A percentile compares a stretch with the other conserved stretches of the same genome.
phyloP scores from a whole-genome alignment of 2,329 filamentous ascomycete genomes.

The Arthroderma sp. region DNA sequence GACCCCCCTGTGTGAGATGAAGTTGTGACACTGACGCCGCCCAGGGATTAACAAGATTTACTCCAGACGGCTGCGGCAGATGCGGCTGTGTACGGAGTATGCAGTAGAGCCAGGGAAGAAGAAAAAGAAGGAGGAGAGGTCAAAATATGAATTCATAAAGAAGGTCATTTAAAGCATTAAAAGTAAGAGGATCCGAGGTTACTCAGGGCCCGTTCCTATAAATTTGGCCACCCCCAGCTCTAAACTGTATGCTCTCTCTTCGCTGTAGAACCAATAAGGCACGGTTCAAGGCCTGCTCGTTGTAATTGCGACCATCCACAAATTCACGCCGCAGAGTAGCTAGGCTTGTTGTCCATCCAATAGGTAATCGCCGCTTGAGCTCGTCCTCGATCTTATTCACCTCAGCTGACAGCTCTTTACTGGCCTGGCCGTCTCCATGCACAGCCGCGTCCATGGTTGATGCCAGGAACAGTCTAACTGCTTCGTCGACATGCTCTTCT shows the following conservation, averaged over 20 bases:
- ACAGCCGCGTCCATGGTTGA: conserved; percentile 97
- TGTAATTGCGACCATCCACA: conserved; percentile 82
- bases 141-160: not conserved
- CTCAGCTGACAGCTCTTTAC: conserved; percentile 83
- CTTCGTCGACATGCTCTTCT: conserved; percentile 89
- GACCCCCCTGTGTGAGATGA: conserved; percentile 19
- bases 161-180: not conserved
- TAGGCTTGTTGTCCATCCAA: conserved; percentile 89
- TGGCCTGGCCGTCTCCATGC: conserved; percentile 71
- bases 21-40: not conserved
- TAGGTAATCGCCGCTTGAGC: conserved; percentile 71
- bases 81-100: not conserved
- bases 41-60: not conserved
- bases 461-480: conserved; percentile 89
- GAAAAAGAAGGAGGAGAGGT: not conserved
- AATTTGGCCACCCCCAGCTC: conserved; percentile 39
- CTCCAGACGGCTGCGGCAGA: not conserved
- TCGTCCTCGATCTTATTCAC: conserved; percentile 78
- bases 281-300: conserved; percentile 71
- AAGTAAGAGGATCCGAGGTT: not conserved
- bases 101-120: not conserved
- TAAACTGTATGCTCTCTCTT: conserved; percentile 56
- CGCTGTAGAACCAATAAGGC: conserved; percentile 77
- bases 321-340: conserved; percentile 80
- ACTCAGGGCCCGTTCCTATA: conserved; percentile 31